Evolutionary conservation across 768 basidiomycete genomes (phyloP).

Genomic region (Clitopilus hobsonii): DNA sequence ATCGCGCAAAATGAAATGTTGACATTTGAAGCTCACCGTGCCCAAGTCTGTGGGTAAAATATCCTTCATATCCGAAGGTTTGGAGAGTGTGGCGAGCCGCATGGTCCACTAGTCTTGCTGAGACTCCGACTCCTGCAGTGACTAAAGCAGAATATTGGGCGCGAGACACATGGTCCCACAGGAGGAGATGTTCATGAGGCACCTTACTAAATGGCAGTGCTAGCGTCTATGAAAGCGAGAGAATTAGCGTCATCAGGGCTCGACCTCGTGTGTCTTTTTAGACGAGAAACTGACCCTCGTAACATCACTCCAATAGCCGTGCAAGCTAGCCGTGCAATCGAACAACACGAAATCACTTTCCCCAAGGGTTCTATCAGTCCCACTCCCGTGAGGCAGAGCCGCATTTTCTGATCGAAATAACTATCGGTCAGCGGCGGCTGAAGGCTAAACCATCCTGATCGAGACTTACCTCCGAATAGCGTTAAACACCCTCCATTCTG

Average conservation of each 20-base stretch:
- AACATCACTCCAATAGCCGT: slow-evolving; percentile 76
- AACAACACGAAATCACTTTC: slow-evolving; percentile 66
- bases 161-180: slow-evolving; percentile 62
- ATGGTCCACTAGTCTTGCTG: slow-evolving; percentile 54
- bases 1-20: slow-evolving; percentile 5
- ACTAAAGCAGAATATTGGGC: slow-evolving; percentile 58
- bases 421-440: neutral
- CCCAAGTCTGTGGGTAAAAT: slow-evolving; percentile 80
- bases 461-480: slow-evolving; percentile 68
- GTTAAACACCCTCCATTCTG: slow-evolving; percentile 55
- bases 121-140: slow-evolving; percentile 40
- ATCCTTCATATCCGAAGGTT: slow-evolving; percentile 37
- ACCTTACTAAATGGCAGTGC: slow-evolving; percentile 56
- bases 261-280: neutral
- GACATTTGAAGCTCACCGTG: slow-evolving; percentile 46
- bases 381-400: slow-evolving; percentile 79
- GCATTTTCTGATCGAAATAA: slow-evolving; percentile 59
- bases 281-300: slow-evolving; percentile 52
- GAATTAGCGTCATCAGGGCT: neutral
- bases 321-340: slow-evolving; percentile 66
- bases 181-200: slow-evolving; percentile 39
- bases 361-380: slow-evolving; percentile 58
- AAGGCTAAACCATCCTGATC: slow-evolving; percentile 2
- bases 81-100: slow-evolving; percentile 53
- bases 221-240: slow-evolving; percentile 49